A percentile compares a stretch with the other conserved stretches of the same genome.
These are phyloP conservation scores for Picea sitchensis DNA, from an alignment of 75 land plant species.

Conservation along the genomic window DNA sequence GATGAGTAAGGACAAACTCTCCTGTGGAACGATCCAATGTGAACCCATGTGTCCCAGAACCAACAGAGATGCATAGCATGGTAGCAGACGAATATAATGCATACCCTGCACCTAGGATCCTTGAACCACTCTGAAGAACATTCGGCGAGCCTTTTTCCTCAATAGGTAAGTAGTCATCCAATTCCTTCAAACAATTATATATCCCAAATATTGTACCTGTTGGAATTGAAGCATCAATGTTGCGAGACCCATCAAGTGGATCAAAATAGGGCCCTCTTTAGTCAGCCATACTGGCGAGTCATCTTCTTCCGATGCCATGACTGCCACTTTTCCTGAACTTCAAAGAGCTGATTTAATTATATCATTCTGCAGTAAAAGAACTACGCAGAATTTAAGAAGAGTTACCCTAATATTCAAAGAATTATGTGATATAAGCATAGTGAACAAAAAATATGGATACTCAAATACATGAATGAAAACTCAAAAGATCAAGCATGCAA, in stretches of 20 bases:
- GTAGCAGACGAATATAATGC: constrained; percentile 96
- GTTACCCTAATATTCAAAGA: background rate
- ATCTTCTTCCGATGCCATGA: constrained; percentile 93
- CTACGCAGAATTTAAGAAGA: background rate
- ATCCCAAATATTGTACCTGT: constrained; percentile 97
- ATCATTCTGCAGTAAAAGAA: constrained; percentile 57
- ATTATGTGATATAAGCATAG: background rate
- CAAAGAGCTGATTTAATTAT: constrained; percentile 67
- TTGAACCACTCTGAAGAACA: constrained; percentile 82
- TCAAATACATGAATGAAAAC: too few relatives aligned
- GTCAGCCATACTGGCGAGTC: constrained; percentile 71
- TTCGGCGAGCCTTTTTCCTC: constrained; percentile 84
- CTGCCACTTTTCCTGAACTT: constrained; percentile 84
- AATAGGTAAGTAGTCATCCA: constrained; percentile 52
- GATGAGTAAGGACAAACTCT: constrained; percentile 89
- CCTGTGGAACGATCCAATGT: constrained; percentile 89
- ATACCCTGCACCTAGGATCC: constrained; percentile 84
- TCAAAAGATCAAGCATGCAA: too few relatives aligned
- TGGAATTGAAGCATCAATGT: constrained; percentile 96
- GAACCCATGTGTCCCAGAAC: constrained; percentile 84
- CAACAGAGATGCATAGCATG: constrained; percentile 78
- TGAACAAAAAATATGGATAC: too few relatives aligned
- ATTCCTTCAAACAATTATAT: constrained; percentile 65
- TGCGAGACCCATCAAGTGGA: constrained; percentile 97
- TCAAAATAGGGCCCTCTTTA: constrained; percentile 79